Conservation (phyloP, 2,329 filamentous ascomycete species). For the Aspergillus piperis region DNA sequence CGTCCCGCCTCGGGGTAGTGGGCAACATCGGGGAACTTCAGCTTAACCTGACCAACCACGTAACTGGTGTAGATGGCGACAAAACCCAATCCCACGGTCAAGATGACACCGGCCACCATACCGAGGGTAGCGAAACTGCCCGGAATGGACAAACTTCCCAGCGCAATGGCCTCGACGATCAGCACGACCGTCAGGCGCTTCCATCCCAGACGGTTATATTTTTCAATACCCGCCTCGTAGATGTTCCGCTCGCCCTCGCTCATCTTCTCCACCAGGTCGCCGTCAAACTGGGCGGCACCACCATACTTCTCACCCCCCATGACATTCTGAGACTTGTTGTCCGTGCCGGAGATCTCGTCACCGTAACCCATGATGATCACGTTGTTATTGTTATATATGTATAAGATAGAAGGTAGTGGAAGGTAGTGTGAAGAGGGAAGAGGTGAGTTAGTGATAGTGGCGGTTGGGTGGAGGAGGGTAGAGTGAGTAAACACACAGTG, state of each 20-base stretch:
- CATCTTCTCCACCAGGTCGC: constrained; percentile 24
- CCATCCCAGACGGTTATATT: constrained; percentile 47
- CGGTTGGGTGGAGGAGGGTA: neutral
- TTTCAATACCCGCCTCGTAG: constrained; percentile 24
- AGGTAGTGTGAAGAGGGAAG: neutral
- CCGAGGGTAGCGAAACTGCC: constrained; percentile 49
- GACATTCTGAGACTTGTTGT: constrained; percentile 14
- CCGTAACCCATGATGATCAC: constrained; percentile 8
- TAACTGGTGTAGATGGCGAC: constrained; percentile 48
- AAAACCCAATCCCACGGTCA: constrained; percentile 42
- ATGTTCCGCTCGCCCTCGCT: constrained; percentile 22
- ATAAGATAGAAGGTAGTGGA: neutral
- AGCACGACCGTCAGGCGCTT: constrained; percentile 53
- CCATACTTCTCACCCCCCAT: constrained; percentile 8
- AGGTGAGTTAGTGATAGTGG: neutral
- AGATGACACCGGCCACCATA: constrained; percentile 50
- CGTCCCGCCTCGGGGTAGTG: constrained; percentile 49
- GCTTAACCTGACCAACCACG: constrained; percentile 42
- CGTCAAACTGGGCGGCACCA: constrained; percentile 20
- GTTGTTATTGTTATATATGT: no score
- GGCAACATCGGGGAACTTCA: constrained; percentile 41
- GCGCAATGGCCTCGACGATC: constrained; percentile 54
- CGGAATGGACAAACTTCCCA: constrained; percentile 50
- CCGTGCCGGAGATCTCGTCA: constrained; percentile 18
- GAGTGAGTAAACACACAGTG: neutral